Percentiles rank a stretch among this genome's conserved stretches.
These are phyloP conservation scores for Pseudonectria buxi DNA, from an alignment of 2,329 filamentous ascomycete genomes.

Conservation along the genomic window DNA sequence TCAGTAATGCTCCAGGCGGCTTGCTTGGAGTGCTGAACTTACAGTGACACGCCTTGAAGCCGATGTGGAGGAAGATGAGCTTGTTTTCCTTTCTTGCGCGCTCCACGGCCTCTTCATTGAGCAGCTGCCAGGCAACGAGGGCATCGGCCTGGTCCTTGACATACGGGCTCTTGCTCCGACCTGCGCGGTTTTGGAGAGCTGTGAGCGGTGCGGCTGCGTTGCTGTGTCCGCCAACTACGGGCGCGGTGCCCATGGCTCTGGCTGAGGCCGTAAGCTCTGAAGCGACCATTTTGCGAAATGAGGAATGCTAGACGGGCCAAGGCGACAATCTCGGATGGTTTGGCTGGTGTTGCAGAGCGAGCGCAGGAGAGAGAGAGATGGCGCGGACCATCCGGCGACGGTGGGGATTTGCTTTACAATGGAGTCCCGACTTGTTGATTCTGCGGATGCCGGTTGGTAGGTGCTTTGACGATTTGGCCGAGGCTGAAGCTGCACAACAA, in stretches of 20 bases:
- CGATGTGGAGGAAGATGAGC: constrained; percentile 87
- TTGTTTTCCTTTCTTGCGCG: constrained; percentile 77
- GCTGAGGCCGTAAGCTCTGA: constrained; percentile 33
- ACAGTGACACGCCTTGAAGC: constrained; percentile 95
- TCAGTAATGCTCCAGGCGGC: constrained; percentile 12
- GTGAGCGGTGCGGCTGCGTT: constrained; percentile 14
- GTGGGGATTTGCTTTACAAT: too few relatives aligned
- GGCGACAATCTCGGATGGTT: neutral
- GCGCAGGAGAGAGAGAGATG: too few relatives aligned
- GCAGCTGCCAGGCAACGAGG: constrained; percentile 85
- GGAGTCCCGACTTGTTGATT: too few relatives aligned
- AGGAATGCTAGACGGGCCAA: too few relatives aligned
- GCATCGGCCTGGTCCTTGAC: constrained; percentile 72
- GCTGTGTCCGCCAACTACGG: constrained; percentile 15
- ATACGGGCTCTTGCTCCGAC: constrained; percentile 41
- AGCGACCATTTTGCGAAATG: constrained; percentile 25
- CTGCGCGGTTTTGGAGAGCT: constrained; percentile 30
- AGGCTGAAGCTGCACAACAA: too few relatives aligned
- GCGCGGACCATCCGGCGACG: too few relatives aligned
- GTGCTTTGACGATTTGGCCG: too few relatives aligned
- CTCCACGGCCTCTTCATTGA: constrained; percentile 69
- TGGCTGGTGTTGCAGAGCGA: too few relatives aligned
- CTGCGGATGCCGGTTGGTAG: too few relatives aligned
- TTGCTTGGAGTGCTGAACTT: constrained; percentile 31
- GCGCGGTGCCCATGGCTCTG: constrained; percentile 24